phyloP scores from a whole-genome alignment of 495 filamentous ascomycete genomes.

The Penicillium argentinense region DNA sequence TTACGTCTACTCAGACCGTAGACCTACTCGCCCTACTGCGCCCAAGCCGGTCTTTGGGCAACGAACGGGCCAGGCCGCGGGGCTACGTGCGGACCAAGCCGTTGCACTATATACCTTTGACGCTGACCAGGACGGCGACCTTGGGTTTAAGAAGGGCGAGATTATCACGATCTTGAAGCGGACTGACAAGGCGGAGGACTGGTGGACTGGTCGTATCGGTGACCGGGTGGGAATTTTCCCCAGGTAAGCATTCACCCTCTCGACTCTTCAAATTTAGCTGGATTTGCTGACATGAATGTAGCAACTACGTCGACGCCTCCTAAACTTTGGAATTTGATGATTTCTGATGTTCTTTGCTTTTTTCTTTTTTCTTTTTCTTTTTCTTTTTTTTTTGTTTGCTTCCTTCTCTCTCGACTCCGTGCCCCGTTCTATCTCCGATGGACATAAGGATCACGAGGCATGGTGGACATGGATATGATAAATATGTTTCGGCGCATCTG shows the following conservation, averaged over 20 bases:
- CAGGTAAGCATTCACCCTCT: slow-evolving; percentile 32
- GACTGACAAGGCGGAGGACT: slow-evolving; percentile 92
- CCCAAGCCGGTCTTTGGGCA: slow-evolving; percentile 82
- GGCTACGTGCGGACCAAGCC: slow-evolving; percentile 77
- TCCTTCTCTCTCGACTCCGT: too few relatives aligned
- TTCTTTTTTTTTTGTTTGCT: too few relatives aligned
- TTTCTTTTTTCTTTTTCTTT: too few relatives aligned
- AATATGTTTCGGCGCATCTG: slow-evolving; percentile 9
- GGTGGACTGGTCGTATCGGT: slow-evolving; percentile 71
- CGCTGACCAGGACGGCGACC: slow-evolving; percentile 86
- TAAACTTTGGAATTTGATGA: slow-evolving; percentile 20
- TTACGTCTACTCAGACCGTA: slow-evolving; percentile 59
- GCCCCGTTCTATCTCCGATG: too few relatives aligned
- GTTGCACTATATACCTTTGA: slow-evolving; percentile 91
- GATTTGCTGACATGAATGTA: slow-evolving; percentile 17
- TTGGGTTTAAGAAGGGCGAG: slow-evolving; percentile 97
- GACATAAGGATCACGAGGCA: slow-evolving; percentile 1
- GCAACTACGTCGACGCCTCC: slow-evolving; percentile 48
- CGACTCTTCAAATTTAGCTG: not conserved
- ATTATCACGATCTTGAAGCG: slow-evolving; percentile 96
- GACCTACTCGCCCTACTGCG: slow-evolving; percentile 67
- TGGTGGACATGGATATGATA: not conserved
- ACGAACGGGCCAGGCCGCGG: slow-evolving; percentile 52
- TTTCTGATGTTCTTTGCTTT: too few relatives aligned
- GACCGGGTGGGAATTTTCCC: slow-evolving; percentile 66